phyloP scores from a whole-genome alignment of 1,284 basidiomycete genomes.

The Tilletia indica region DNA sequence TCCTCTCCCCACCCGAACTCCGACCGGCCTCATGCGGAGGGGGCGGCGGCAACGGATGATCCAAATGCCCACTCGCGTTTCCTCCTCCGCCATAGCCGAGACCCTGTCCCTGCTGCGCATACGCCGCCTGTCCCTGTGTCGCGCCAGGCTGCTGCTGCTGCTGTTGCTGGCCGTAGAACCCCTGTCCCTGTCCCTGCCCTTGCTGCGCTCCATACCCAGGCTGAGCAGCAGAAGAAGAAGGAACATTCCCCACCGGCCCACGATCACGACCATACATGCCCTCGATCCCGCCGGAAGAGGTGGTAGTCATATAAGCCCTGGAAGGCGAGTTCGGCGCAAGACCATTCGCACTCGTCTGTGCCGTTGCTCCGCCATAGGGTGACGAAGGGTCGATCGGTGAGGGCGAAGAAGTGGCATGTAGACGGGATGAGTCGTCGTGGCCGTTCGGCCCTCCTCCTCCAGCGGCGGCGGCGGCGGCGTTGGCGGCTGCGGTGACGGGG shows the following conservation, averaged over 20 bases:
- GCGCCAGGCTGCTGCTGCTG: no score
- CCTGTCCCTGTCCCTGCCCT: no score
- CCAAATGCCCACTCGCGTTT: background rate
- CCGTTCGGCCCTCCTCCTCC: background rate
- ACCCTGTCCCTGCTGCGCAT: background rate
- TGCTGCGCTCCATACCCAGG: no score
- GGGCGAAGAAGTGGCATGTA: background rate
- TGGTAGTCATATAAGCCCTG: constrained; percentile 13
- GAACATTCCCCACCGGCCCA: constrained; percentile 2
- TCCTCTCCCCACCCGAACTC: no score
- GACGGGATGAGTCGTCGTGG: background rate
- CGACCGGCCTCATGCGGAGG: background rate
- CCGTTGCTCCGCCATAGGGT: no score
- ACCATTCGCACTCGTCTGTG: no score
- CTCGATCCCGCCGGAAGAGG: constrained; percentile 11
- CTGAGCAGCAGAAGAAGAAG: background rate
- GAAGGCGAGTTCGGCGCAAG: background rate
- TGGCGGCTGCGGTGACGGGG: no score
- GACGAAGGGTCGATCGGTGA: background rate
- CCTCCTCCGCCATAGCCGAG: background rate
- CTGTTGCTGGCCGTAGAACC: no score
- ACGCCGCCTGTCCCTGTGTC: background rate
- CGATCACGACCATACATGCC: constrained; percentile 13
- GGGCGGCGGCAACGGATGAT: background rate
- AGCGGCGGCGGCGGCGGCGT: no score